Percentiles rank a stretch among this genome's conserved stretches.
These are phyloP conservation scores for Vitis hybrid DNA, from an alignment of 177 flowering plant species.

Conservation along the genomic window DNA sequence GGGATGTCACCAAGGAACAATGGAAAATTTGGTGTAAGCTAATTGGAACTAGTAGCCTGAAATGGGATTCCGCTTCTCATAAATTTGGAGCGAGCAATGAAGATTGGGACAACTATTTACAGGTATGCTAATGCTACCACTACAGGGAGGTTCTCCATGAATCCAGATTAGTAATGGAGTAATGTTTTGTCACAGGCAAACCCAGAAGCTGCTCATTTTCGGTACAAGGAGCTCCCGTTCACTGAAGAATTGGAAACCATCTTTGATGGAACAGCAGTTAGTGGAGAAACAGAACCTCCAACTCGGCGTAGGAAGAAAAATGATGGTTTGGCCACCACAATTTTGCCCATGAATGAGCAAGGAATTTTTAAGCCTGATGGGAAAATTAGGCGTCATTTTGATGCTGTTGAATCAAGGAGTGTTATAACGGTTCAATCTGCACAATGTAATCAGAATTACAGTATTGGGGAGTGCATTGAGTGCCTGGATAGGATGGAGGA, in stretches of 20 bases:
- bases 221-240: constrained; percentile 21
- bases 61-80: constrained; percentile 23
- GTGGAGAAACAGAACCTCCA: constrained; percentile 17
- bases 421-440: constrained; percentile 11
- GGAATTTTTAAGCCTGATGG: not conserved
- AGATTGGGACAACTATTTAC: constrained; percentile 22
- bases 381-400: constrained; percentile 8
- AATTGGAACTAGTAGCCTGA: constrained; percentile 9
- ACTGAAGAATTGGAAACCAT: constrained; percentile 29
- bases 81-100: constrained; percentile 20
- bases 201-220: constrained; percentile 33
- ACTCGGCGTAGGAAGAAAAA: constrained; percentile 13
- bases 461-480: constrained; percentile 39
- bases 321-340: constrained; percentile 2
- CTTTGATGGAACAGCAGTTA: constrained; percentile 17
- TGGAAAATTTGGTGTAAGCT: constrained; percentile 34
- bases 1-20: constrained; percentile 21
- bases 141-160: not conserved
- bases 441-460: constrained; percentile 13
- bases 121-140: constrained; percentile 11
- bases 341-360: not conserved
- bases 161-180: not conserved
- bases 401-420: constrained; percentile 26
- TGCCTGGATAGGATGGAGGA: constrained; percentile 37
- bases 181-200: constrained; percentile 20